Percentiles rank a stretch among this genome's conserved stretches.
Evolutionary conservation across 1,284 basidiomycete genomes (phyloP).

Genomic region (Hemileia vastatrix): DNA sequence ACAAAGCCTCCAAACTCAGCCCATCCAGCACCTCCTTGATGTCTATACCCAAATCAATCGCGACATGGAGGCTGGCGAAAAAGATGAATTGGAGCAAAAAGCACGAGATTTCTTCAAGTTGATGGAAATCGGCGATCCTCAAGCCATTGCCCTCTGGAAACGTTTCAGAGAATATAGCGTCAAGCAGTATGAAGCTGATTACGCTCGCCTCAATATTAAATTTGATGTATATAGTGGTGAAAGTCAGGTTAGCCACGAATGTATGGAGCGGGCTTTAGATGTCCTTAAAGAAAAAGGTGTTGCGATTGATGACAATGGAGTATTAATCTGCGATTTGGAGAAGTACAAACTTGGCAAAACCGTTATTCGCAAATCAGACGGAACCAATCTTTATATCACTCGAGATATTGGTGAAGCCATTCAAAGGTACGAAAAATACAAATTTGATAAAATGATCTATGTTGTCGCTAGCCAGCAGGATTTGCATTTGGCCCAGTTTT

Average conservation of each 20-base stretch:
- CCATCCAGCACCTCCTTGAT: conserved; percentile 89
- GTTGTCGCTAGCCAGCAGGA: conserved; percentile 92
- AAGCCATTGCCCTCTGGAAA: conserved; percentile 75
- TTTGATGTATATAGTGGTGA: conserved; percentile 95
- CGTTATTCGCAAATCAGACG: conserved; percentile 88
- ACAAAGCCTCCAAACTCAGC: conserved; percentile 70
- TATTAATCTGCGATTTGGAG: conserved; percentile 70
- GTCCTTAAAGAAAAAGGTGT: conserved; percentile 53
- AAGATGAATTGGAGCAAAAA: conserved; percentile 54
- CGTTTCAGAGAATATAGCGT: conserved; percentile 88
- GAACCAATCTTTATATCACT: conserved; percentile 96
- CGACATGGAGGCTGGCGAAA: conserved; percentile 52
- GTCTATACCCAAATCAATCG: conserved; percentile 91
- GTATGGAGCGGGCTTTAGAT: conserved; percentile 62
- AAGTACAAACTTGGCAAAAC: conserved; percentile 83
- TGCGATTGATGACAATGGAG: conserved; percentile 59
- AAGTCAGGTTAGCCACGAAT: conserved; percentile 70
- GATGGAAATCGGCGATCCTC: conserved; percentile 89
- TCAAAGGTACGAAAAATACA: conserved; percentile 82
- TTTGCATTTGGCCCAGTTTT: conserved; percentile 83
- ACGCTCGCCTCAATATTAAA: conserved; percentile 76
- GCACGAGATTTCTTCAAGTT: conserved; percentile 87
- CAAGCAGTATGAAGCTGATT: conserved; percentile 81
- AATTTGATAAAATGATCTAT: conserved; percentile 91
- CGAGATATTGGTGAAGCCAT: conserved; percentile 91